Evolutionary conservation across 257 asterid genomes (phyloP).

Genomic region (Nyctanthes arbortristis): DNA sequence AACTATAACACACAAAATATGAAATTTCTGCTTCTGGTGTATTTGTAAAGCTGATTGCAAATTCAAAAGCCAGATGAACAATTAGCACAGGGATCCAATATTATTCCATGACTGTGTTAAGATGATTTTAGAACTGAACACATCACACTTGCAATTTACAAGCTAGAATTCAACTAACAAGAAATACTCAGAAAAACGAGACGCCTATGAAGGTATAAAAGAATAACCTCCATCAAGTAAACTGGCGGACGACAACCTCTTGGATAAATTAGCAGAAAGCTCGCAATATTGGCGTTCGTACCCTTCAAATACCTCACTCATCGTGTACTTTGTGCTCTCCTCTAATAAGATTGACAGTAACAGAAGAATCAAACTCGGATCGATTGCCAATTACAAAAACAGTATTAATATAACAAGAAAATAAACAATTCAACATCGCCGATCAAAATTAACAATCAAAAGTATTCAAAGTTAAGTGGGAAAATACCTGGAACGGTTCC

Average conservation of each 20-base stretch:
- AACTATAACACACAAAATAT: not conserved
- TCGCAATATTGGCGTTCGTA: slow-evolving; percentile 26
- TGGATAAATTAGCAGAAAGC: slow-evolving; percentile 20
- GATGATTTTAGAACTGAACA: not conserved
- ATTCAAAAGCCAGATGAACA: not conserved
- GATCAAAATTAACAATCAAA: not conserved
- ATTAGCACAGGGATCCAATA: not conserved
- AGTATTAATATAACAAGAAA: not conserved
- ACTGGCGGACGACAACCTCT: slow-evolving; percentile 22
- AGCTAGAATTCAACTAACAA: slow-evolving; percentile 14
- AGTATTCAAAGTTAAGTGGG: not conserved
- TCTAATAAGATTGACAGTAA: not conserved
- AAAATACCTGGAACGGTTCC: not conserved
- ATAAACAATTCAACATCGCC: not conserved
- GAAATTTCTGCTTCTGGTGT: not conserved
- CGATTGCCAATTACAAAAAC: not conserved
- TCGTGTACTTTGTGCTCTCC: not conserved
- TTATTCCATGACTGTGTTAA: not conserved
- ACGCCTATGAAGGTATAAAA: slow-evolving; percentile 37
- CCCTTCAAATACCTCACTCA: slow-evolving; percentile 26
- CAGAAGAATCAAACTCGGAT: slow-evolving; percentile 5
- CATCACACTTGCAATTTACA: not conserved
- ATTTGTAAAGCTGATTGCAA: not conserved
- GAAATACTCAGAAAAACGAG: slow-evolving; percentile 31
- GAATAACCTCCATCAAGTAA: slow-evolving; percentile 27